Conservation (phyloP, 169 alveolate species). For the Cryptosporidium baileyi region DNA sequence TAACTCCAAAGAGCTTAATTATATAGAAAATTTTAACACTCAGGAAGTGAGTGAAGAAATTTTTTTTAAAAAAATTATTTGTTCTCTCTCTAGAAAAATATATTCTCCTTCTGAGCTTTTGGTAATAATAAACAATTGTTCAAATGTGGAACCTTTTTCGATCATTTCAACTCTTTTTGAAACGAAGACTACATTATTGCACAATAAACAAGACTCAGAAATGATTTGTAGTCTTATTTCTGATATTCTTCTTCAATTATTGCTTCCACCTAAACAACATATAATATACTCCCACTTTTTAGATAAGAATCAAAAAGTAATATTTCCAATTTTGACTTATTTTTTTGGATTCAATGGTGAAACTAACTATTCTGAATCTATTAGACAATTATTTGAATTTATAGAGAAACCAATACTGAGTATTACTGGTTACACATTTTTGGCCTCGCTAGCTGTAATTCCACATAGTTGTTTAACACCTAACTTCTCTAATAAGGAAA, state of each 20-base stretch:
- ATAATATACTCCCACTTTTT: background rate
- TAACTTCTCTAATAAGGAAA: conserved; percentile 25
- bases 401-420: conserved; percentile 14
- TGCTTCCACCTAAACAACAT: conserved; percentile 37
- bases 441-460: conserved; percentile 23
- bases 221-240: conserved; percentile 23
- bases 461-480: conserved; percentile 8
- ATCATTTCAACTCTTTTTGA: conserved; percentile 1
- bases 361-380: conserved; percentile 3
- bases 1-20: no score
- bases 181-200: background rate
- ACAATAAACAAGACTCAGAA: background rate
- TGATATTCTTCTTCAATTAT: conserved; percentile 40
- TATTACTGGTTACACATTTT: conserved; percentile 4
- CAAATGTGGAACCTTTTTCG: conserved; percentile 2
- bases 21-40: no score
- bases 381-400: conserved; percentile 15
- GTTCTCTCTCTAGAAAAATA: background rate
- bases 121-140: background rate
- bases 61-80: background rate
- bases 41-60: no score
- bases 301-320: background rate
- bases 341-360: conserved; percentile 5
- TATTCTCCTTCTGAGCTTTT: background rate
- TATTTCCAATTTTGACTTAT: conserved; percentile 12